Percentiles rank a stretch among this genome's conserved stretches.
phyloP scores from a whole-genome alignment of 2,329 filamentous ascomycete species.

The Aureobasidium sp. region DNA sequence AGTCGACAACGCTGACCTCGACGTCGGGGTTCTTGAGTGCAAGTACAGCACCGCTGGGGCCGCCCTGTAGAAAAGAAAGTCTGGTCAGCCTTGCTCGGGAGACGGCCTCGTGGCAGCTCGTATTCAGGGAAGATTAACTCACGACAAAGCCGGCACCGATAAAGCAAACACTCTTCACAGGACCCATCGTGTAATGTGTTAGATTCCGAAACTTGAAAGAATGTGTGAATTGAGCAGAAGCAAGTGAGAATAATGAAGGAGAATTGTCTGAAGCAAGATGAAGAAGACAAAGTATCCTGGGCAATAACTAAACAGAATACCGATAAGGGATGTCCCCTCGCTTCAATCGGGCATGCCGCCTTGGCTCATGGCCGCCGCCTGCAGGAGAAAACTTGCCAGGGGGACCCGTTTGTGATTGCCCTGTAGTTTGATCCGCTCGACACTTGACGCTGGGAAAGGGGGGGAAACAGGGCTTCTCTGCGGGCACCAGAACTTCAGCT shows the following conservation, averaged over 20 bases:
- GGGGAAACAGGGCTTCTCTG: too few species aligned
- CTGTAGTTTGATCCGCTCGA: too few species aligned
- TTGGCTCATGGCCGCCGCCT: too few species aligned
- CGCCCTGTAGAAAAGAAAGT: constrained; percentile 23
- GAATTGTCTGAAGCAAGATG: neutral
- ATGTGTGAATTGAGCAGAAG: neutral
- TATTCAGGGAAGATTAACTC: constrained; percentile 6
- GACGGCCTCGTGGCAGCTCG: neutral
- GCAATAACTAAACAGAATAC: neutral
- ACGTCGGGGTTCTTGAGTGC: constrained; percentile 65
- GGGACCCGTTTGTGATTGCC: too few species aligned
- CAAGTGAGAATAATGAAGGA: neutral
- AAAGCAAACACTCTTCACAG: constrained; percentile 12
- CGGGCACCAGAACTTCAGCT: too few species aligned
- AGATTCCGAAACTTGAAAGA: neutral
- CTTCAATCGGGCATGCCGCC: neutral
- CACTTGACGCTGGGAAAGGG: too few species aligned
- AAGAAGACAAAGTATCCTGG: neutral
- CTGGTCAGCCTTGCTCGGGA: neutral
- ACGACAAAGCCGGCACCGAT: constrained; percentile 15
- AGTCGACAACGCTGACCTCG: constrained; percentile 66
- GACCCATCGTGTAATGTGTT: neutral
- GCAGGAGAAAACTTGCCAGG: too few species aligned
- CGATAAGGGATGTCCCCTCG: neutral
- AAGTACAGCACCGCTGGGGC: constrained; percentile 66